Evolutionary conservation across 345 rosid species (phyloP).

Genomic region (Camelina hispida): DNA sequence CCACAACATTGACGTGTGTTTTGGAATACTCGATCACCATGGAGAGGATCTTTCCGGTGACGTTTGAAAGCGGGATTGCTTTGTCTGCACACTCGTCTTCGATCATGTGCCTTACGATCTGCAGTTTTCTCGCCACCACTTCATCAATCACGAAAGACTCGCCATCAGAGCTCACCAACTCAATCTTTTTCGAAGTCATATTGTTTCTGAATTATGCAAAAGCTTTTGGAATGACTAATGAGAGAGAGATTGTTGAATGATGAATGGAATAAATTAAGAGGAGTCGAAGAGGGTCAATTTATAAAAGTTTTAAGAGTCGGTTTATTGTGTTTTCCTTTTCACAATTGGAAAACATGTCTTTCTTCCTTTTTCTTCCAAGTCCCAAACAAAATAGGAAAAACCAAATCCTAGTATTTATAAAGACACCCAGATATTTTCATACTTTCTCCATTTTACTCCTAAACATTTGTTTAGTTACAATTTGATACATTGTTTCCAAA

Average conservation of each 20-base stretch:
- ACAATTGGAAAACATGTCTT: neutral
- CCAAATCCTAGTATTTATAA: neutral
- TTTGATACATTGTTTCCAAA: neutral
- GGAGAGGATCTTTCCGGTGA: no score
- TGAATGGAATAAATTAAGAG: neutral
- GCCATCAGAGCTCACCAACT: slow-evolving; percentile 55
- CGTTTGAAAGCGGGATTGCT: no score
- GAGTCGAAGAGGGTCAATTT: neutral
- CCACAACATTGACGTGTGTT: no score
- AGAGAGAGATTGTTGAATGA: no score
- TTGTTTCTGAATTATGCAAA: neutral
- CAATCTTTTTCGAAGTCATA: neutral
- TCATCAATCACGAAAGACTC: slow-evolving; percentile 57
- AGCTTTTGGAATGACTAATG: no score
- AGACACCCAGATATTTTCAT: neutral
- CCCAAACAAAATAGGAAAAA: no score
- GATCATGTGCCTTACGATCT: slow-evolving; percentile 55
- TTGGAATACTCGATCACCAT: no score
- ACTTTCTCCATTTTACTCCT: neutral
- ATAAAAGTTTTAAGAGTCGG: neutral
- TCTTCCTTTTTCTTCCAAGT: no score
- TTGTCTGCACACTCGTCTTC: slow-evolving; percentile 9
- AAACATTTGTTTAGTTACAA: neutral
- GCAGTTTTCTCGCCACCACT: slow-evolving; percentile 55
- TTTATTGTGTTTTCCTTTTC: neutral